Evolutionary conservation across 2,329 filamentous ascomycete genomes (phyloP).

Genomic region (Fusarium sp.): DNA sequence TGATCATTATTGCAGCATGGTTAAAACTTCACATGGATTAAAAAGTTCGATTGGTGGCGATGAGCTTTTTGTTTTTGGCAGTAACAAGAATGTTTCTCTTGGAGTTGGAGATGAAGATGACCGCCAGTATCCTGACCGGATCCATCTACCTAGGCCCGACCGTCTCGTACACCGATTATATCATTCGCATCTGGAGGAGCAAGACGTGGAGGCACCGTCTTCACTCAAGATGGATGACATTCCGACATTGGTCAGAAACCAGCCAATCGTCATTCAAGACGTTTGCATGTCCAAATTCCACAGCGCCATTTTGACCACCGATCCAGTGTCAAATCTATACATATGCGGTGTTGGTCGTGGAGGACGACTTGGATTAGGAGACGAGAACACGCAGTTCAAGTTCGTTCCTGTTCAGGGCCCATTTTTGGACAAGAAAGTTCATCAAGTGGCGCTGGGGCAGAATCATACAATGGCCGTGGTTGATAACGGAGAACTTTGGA

Average conservation of each 20-base stretch:
- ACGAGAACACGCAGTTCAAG: conserved; percentile 88
- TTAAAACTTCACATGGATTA: conserved; percentile 31
- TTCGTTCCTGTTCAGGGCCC: conserved; percentile 86
- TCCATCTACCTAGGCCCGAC: conserved; percentile 79
- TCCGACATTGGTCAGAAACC: conserved; percentile 77
- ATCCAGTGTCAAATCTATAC: conserved; percentile 90
- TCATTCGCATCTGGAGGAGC: conserved; percentile 69
- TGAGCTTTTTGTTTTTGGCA: conserved; percentile 93
- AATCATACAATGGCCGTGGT: conserved; percentile 91
- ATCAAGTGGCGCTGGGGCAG: conserved; percentile 85
- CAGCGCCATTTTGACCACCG: conserved; percentile 86
- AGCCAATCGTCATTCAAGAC: conserved; percentile 80
- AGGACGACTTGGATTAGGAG: conserved; percentile 87
- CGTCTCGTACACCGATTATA: conserved; percentile 80
- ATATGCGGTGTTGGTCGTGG: conserved; percentile 92
- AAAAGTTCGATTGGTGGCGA: conserved; percentile 65
- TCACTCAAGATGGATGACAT: conserved; percentile 62
- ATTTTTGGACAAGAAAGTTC: conserved; percentile 77
- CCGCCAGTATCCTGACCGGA: conserved; percentile 89
- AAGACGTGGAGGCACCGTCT: conserved; percentile 49
- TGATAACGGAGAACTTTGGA: conserved; percentile 89
- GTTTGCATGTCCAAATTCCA: conserved; percentile 91
- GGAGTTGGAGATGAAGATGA: conserved; percentile 97
- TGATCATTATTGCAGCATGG: conserved; percentile 34
- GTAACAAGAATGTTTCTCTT: conserved; percentile 93